A percentile compares a stretch with the other conserved stretches of the same genome.
These are phyloP conservation scores for Plicaturopsis crispa DNA, from an alignment of 768 basidiomycete genomes.

Conservation along the genomic window DNA sequence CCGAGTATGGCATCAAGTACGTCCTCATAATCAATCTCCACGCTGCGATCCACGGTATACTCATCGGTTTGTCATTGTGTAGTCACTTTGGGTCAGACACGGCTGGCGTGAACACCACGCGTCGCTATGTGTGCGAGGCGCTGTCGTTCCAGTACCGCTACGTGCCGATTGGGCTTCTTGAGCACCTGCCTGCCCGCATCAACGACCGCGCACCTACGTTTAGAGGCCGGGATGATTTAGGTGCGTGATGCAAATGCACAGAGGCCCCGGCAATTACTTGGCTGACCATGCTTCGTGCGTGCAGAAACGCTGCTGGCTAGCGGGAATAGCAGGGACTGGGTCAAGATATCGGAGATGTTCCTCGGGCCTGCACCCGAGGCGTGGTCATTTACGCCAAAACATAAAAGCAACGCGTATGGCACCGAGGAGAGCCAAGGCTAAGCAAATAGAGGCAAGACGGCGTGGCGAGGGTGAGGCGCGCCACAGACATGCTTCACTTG, in stretches of 20 bases:
- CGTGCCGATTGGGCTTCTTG: conserved; percentile 87
- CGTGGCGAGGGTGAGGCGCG: too few species aligned
- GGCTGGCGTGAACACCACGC: conserved; percentile 81
- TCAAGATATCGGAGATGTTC: conserved; percentile 93
- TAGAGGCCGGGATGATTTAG: conserved; percentile 81
- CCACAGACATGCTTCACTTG: too few species aligned
- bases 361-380: conserved; percentile 78
- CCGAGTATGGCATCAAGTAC: conserved; percentile 79
- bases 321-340: conserved; percentile 78
- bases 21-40: too few species aligned
- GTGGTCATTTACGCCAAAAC: conserved; percentile 87
- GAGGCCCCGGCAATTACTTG: too few species aligned
- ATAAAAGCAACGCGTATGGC: conserved; percentile 86
- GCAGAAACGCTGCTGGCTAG: conserved; percentile 82
- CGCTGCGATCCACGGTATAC: too few species aligned
- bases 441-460: too few species aligned
- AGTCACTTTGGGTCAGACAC: conserved; percentile 87
- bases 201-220: conserved; percentile 91
- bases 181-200: conserved; percentile 68
- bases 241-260: conserved; percentile 38
- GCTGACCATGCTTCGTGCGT: too few species aligned
- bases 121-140: conserved; percentile 91
- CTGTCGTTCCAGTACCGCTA: conserved; percentile 97
- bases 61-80: conserved; percentile 3
- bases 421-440: conserved; percentile 64